A percentile compares a stretch with the other conserved stretches of the same genome.
Conservation (phyloP, 2,329 filamentous ascomycete species). For the Cordyceps farinosa region DNA sequence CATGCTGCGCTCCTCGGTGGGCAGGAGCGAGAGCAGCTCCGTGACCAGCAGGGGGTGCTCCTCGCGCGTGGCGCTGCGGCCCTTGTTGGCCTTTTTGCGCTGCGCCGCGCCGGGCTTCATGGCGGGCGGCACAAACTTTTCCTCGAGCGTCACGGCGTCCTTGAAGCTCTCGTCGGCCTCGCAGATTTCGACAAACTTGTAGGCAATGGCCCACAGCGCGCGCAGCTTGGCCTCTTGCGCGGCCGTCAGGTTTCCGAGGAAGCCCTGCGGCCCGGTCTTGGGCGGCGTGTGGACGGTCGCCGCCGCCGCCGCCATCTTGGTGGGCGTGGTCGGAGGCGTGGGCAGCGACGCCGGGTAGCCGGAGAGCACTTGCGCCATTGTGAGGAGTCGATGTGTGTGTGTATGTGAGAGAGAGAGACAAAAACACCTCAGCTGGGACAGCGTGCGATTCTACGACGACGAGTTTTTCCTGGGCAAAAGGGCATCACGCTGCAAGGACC, state of each 20-base stretch:
- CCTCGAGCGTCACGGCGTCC: constrained; percentile 25
- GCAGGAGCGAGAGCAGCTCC: constrained; percentile 35
- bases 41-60: constrained; percentile 33
- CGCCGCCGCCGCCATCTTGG: neutral
- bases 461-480: neutral
- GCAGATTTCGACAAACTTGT: constrained; percentile 66
- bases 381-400: neutral
- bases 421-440: neutral
- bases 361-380: constrained; percentile 10
- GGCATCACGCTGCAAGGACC: constrained; percentile 1
- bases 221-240: constrained; percentile 80
- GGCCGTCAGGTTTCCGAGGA: constrained; percentile 72
- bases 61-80: constrained; percentile 62
- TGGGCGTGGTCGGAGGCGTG: neutral
- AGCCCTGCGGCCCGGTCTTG: constrained; percentile 51
- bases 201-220: constrained; percentile 71
- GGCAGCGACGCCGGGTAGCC: constrained; percentile 5
- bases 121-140: constrained; percentile 33
- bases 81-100: constrained; percentile 32
- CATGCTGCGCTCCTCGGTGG: constrained; percentile 67
- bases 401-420: too few relatives aligned
- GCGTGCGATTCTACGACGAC: neutral
- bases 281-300: neutral
- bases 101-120: constrained; percentile 16
- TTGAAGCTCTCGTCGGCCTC: constrained; percentile 24